Conservation (phyloP, 495 filamentous ascomycete genomes). For the Cercophora samala region DNA sequence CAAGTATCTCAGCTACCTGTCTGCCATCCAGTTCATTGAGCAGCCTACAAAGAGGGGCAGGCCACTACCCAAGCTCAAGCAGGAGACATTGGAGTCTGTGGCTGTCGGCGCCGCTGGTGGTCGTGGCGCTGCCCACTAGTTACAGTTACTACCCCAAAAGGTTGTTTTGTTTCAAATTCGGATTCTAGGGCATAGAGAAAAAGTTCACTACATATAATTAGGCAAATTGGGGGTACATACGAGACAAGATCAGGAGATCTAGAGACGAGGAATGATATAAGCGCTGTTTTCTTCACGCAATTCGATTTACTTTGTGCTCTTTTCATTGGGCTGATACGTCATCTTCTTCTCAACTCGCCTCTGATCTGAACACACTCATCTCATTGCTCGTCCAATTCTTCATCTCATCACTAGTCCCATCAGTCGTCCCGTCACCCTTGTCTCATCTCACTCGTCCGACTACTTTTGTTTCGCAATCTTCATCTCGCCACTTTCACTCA, state of each 20-base stretch:
- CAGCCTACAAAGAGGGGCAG: slow-evolving; percentile 49
- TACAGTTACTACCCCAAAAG: not conserved
- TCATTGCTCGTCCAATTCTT: no score
- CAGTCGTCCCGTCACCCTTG: no score
- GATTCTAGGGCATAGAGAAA: not conserved
- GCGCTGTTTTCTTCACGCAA: not conserved
- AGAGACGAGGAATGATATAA: slow-evolving; percentile 5
- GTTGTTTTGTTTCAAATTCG: not conserved
- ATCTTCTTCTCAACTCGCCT: no score
- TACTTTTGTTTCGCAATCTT: no score
- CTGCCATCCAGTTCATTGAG: slow-evolving; percentile 66
- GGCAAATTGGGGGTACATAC: not conserved
- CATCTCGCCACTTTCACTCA: no score
- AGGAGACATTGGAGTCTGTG: slow-evolving; percentile 51
- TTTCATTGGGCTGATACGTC: no score
- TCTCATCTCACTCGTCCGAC: no score
- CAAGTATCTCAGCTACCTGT: slow-evolving; percentile 68
- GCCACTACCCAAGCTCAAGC: slow-evolving; percentile 49
- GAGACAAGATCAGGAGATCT: not conserved
- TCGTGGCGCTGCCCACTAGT: slow-evolving; percentile 30
- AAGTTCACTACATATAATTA: not conserved
- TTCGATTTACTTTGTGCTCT: not conserved
- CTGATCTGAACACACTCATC: no score
- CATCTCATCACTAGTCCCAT: no score
- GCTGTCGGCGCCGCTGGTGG: slow-evolving; percentile 30